phyloP scores from a whole-genome alignment of 2,329 filamentous ascomycete genomes.

The Ceratocystiopsis sp. region DNA sequence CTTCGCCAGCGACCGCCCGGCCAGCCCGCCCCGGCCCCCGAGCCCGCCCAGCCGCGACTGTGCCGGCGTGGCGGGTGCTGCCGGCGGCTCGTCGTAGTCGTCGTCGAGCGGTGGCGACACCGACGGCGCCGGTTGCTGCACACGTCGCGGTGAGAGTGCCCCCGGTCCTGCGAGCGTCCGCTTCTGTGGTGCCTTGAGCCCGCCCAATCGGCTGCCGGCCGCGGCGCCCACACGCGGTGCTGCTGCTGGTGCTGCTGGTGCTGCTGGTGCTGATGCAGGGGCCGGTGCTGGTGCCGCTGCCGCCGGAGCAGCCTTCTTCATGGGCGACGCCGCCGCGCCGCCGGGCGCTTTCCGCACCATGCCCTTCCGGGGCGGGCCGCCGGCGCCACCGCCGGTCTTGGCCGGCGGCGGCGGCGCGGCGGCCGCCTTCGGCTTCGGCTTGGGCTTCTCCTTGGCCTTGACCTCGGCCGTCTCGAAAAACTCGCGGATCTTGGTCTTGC shows the following conservation, averaged over 20 bases:
- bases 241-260: conserved; percentile 33
- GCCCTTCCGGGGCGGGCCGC: conserved; percentile 27
- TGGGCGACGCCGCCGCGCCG: conserved; percentile 29
- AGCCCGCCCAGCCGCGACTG: conserved; percentile 44
- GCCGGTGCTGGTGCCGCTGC: conserved; percentile 11
- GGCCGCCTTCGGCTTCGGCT: conserved; percentile 43
- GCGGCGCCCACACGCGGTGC: conserved; percentile 36
- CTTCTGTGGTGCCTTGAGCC: conserved; percentile 43
- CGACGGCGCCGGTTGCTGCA: conserved; percentile 19
- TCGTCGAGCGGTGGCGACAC: conserved; percentile 39
- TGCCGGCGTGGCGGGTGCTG: conserved; percentile 30
- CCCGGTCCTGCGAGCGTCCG: conserved; percentile 31
- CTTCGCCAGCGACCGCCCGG: conserved; percentile 71
- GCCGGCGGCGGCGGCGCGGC: conserved; percentile 25
- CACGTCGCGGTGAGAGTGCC: conserved; percentile 34
- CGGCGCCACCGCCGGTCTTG: conserved; percentile 22
- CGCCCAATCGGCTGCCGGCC: conserved; percentile 34
- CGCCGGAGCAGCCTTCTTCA: conserved; percentile 28
- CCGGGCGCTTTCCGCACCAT: conserved; percentile 12
- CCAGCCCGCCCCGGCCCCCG: conserved; percentile 63
- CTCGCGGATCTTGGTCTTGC: conserved; percentile 91
- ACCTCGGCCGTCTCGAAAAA: conserved; percentile 70
- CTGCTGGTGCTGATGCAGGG: background rate
- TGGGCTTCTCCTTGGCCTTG: conserved; percentile 83
- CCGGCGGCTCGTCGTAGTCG: conserved; percentile 16